Base-by-base conservation (phyloP, 2,329 filamentous ascomycete genomes). In the Penicillium thymicola region DNA sequence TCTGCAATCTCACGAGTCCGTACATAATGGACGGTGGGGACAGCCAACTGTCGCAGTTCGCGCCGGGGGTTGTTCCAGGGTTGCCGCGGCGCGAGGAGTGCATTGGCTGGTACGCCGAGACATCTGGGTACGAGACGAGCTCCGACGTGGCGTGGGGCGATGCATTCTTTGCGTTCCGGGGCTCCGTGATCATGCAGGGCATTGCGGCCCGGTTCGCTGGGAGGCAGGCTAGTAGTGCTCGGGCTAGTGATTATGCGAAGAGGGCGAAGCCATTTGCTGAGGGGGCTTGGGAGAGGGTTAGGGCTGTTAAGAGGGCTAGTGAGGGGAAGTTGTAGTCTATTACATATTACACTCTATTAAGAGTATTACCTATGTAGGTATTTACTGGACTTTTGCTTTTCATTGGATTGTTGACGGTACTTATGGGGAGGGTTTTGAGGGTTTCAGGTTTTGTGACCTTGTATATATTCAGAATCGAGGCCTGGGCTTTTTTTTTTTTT, bases 191-290 rank as follows among this genome's bases (percentile, higher is more conserved):
- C 69, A 84, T 80, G 87, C 94, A 99, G 78, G 94, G 94, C 3
- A 97, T 99, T 71, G 92, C 92, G 47, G 94, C 94, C 48, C 80
- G 94, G 61, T 89, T 89, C 72, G 94, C 94, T 27, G 78, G 83
- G 46, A 80, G 93, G 47, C 93, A 97, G 81, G 94, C 94, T 37
- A 96, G 92, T 75, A 96, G 91, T 72, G 89, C 85, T 56, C 84
- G 89, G 71, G 94, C 94, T 7, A 83, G 81, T 65, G 81, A 86
- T 41, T 90, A 96, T 74, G 91, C 82, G 2, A 78, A 77, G 54
- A 83, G 85, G 72, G 86, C 89, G 76, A 81, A 78, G 44, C 86
- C 89, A 23, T 84, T 93, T 78, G 92, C 88, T 0, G 81, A 90
- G 73, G 81, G 89, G 66, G 90, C 91, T 6, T 97, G 92, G 90